Evolutionary conservation across 208 protist genomes (phyloP), one percentile per base, ranked within the genome.

Genomic region (Leishmania lainsoni): DNA sequence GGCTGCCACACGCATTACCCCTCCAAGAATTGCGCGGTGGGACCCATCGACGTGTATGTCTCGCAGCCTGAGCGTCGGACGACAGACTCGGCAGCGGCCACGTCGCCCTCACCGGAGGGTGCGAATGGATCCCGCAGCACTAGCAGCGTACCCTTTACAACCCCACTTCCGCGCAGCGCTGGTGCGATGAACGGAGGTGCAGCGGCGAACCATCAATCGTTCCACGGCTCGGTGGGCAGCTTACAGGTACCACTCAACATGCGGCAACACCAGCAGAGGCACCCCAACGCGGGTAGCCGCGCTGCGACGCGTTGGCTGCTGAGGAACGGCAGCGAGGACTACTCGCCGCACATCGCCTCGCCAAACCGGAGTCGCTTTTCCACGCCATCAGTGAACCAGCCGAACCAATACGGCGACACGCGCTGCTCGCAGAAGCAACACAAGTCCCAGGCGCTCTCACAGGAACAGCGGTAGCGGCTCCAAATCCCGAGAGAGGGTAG

Each of bases 111-210:
- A 54, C 45, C 52, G 58, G 59, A 54, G 0, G 70, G 54, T 20
- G 29, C 16, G 26, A 74, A 61, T 5, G 71, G 16, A 22, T 73
- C 22, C 32, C 65, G 70, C n/a, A 56, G 20, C 14, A 58, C 63
- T 45, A 52, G 71, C 58, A 29, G 2, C 69, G 39, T 2, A 9
- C 32, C 5, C 35, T 76, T 81, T 49, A n/a, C 54, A 14, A 26
- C 68, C 8, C 78, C 70, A 10, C 78, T 76, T 0, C 78, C 78
- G 1, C 78, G 70, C 69, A 76, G 78, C 45, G 78, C 58, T 14
- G 78, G 39, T 17, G 56, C 78, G 14, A 35, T 45, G 14, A 35
- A 56, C 39, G 76, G 59, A n/a, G 29, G 56, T 35, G 39, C 35
- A 6, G 65, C 66, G 35, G 26, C 61, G 68, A 52, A 65, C 12